A percentile compares a stretch with the other conserved stretches of the same genome.
Evolutionary conservation across 805 yeast genomes (phyloP).

Genomic region (Saccharomycopsis malanga): DNA sequence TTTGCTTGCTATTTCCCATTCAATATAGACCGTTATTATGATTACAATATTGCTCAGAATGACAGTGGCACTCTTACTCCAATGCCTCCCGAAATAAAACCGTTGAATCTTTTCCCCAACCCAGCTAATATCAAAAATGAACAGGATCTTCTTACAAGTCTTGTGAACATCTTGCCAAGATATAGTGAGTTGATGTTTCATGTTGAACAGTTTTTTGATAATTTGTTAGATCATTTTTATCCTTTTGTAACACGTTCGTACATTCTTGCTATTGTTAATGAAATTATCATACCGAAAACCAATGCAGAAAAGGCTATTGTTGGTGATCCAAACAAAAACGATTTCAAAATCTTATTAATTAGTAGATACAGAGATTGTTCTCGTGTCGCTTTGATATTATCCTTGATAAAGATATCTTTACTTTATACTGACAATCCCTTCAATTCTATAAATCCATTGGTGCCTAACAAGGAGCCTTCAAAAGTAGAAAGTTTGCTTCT

Average conservation of each 20-base stretch:
- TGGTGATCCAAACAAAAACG: constrained; percentile 9
- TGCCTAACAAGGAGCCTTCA: constrained; percentile 5
- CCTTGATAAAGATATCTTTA: constrained; percentile 15
- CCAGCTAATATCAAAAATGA: not conserved
- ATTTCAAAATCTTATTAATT: constrained; percentile 11
- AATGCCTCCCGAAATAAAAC: not conserved
- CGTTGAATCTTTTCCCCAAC: not conserved
- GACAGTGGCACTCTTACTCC: not conserved
- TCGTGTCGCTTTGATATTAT: constrained; percentile 12
- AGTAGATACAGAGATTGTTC: constrained; percentile 16
- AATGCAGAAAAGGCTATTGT: not conserved
- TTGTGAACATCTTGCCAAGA: constrained; percentile 17
- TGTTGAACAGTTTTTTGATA: constrained; percentile 14
- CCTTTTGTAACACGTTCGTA: constrained; percentile 14
- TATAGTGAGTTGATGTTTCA: constrained; percentile 2
- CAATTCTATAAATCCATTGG: constrained; percentile 7
- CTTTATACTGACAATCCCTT: constrained; percentile 11
- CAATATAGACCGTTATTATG: constrained; percentile 11
- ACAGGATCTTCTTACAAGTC: constrained; percentile 3
- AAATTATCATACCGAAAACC: constrained; percentile 10
- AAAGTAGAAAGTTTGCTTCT: constrained; percentile 13
- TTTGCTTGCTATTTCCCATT: constrained; percentile 18
- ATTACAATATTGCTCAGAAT: not conserved
- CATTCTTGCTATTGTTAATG: constrained; percentile 12
- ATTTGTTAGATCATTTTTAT: constrained; percentile 11